Percentiles rank a stretch among this genome's conserved stretches.
These are phyloP conservation scores for Cordyceps fumosorosea DNA, from an alignment of 2,329 filamentous ascomycete genomes.

Conservation along the genomic window DNA sequence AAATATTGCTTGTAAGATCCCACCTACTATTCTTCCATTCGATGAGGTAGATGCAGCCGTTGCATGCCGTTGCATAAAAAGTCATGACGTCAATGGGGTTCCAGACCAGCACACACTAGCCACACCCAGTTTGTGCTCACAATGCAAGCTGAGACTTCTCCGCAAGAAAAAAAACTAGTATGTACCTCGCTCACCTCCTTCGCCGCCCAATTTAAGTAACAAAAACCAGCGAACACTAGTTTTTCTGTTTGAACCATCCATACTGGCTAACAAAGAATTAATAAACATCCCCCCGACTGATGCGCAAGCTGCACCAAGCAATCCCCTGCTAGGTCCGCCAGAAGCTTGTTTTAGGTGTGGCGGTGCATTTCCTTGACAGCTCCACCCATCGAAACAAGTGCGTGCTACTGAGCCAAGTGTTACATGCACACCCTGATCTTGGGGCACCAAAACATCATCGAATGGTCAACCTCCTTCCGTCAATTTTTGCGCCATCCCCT, in stretches of 20 bases:
- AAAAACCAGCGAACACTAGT: no score
- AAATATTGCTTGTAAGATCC: not conserved
- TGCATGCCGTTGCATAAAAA: not conserved
- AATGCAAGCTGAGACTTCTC: no score
- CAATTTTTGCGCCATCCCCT: not conserved
- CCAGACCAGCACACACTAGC: conserved; percentile 2
- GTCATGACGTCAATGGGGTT: conserved; percentile 12
- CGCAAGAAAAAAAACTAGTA: no score
- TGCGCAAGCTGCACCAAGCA: not conserved
- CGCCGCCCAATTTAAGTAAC: no score
- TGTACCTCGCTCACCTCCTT: no score
- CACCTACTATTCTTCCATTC: not conserved
- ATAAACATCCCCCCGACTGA: not conserved
- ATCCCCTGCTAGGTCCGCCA: not conserved
- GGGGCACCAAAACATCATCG: no score
- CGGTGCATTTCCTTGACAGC: not conserved
- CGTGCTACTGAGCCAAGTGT: not conserved
- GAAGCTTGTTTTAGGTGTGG: conserved; percentile 5
- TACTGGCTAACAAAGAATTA: no score
- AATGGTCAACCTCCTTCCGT: not conserved
- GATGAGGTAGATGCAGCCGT: not conserved
- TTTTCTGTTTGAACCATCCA: no score
- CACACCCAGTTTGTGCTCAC: not conserved
- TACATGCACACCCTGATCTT: not conserved
- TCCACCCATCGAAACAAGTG: not conserved